These are phyloP conservation scores for Hevea brasiliensis DNA, from an alignment of 345 rosid species.

Conservation along the genomic window DNA sequence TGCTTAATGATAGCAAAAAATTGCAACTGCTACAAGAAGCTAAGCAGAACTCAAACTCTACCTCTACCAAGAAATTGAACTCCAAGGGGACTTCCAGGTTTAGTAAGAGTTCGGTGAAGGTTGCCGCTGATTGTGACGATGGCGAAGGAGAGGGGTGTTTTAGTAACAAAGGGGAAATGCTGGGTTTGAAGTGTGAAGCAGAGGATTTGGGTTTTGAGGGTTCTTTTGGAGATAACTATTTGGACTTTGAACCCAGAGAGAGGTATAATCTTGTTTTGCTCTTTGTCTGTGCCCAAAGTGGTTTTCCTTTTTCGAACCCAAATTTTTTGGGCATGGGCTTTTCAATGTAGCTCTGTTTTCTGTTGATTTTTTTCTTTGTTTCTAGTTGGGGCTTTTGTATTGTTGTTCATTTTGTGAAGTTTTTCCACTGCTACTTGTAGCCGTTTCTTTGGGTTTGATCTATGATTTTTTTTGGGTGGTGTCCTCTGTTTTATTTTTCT, in stretches of 20 bases:
- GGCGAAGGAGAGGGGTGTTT: slow-evolving; percentile 12
- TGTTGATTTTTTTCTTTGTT: neutral
- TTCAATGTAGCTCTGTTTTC: neutral
- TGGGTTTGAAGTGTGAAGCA: neutral
- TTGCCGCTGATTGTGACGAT: neutral
- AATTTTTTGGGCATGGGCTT: neutral
- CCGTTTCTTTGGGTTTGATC: neutral
- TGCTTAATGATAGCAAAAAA: neutral
- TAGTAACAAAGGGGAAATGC: slow-evolving; percentile 8
- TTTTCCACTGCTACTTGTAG: neutral
- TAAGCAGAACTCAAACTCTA: neutral
- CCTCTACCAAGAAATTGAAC: slow-evolving; percentile 4
- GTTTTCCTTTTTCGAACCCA: neutral
- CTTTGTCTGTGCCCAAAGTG: neutral
- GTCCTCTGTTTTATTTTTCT: slow-evolving; percentile 3
- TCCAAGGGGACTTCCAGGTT: neutral
- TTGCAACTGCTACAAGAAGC: neutral
- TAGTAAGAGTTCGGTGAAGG: neutral
- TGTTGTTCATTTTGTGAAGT: neutral
- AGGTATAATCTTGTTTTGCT: slow-evolving; percentile 35
- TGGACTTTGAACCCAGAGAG: slow-evolving; percentile 47
- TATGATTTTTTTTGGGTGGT: neutral
- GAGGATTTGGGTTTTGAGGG: slow-evolving; percentile 34
- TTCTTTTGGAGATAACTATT: slow-evolving; percentile 50
- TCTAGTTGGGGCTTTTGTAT: neutral